These are phyloP conservation scores for Dictyostelium purpureum DNA, from an alignment of 78 protist genomes.

Conservation along the genomic window DNA sequence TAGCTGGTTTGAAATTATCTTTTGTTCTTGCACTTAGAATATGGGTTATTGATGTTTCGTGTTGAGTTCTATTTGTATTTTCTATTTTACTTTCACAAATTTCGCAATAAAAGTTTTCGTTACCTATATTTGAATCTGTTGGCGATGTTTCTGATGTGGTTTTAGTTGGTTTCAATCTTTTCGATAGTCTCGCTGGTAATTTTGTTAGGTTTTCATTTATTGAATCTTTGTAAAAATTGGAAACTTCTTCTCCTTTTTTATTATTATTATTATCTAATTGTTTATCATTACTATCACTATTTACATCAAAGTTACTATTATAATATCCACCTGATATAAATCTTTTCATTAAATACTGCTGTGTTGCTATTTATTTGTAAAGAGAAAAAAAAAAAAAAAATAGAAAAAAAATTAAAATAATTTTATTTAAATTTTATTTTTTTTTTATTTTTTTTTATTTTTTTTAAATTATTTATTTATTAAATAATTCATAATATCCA, in stretches of 20 bases:
- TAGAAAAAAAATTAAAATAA: no score
- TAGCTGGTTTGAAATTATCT: neutral
- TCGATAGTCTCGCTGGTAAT: neutral
- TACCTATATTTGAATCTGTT: neutral
- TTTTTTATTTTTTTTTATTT: no score
- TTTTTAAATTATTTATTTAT: no score
- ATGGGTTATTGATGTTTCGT: neutral
- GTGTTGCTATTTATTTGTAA: no score
- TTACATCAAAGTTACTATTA: neutral
- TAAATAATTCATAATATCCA: no score
- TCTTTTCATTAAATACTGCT: constrained; percentile 17
- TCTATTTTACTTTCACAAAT: neutral
- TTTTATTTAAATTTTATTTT: no score
- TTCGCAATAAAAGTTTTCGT: neutral
- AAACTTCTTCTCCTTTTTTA: neutral
- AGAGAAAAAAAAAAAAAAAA: no score
- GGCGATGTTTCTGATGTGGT: neutral
- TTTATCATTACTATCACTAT: neutral
- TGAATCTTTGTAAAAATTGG: constrained; percentile 6
- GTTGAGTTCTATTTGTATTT: neutral
- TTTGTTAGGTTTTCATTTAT: neutral
- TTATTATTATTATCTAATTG: neutral
- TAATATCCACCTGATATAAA: neutral
- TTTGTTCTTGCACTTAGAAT: neutral
- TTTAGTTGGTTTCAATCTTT: neutral